A percentile compares a stretch with the other conserved stretches of the same genome.
Evolutionary conservation across 768 basidiomycete species (phyloP).

Genomic region (Strobilomyces dryophilus): DNA sequence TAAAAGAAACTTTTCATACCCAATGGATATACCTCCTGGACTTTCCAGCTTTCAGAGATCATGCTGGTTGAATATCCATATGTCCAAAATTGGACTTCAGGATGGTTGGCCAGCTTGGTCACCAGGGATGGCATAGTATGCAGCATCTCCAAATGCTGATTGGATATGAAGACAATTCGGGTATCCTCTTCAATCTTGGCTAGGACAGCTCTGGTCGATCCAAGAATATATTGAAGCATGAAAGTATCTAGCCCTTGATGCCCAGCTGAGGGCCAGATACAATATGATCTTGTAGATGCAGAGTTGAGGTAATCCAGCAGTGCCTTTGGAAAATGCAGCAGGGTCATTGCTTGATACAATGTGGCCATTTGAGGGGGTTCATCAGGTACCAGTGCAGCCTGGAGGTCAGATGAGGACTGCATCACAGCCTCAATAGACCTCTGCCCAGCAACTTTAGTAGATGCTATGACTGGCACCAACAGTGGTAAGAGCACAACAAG

Average conservation of each 20-base stretch:
- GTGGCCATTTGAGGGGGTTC: slow-evolving; percentile 9
- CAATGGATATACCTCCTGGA: slow-evolving; percentile 62
- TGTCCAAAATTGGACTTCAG: slow-evolving; percentile 55
- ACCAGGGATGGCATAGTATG: slow-evolving; percentile 47
- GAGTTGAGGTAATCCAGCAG: slow-evolving; percentile 45
- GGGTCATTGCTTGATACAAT: slow-evolving; percentile 23
- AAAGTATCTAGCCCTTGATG: slow-evolving; percentile 39
- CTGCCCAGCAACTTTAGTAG: slow-evolving; percentile 12
- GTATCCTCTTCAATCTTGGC: slow-evolving; percentile 37
- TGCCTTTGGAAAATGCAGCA: slow-evolving; percentile 45
- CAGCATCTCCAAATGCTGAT: slow-evolving; percentile 48
- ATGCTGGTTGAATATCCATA: slow-evolving; percentile 63
- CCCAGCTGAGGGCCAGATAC: slow-evolving; percentile 42
- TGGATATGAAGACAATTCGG: slow-evolving; percentile 62
- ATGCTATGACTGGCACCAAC: slow-evolving; percentile 13
- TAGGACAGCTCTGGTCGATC: slow-evolving; percentile 38
- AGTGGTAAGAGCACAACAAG: slow-evolving; percentile 28
- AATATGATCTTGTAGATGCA: slow-evolving; percentile 37
- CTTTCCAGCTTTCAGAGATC: slow-evolving; percentile 51
- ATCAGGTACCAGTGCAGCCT: neutral
- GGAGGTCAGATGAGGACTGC: neutral
- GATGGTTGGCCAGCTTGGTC: slow-evolving; percentile 40
- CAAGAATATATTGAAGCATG: slow-evolving; percentile 41
- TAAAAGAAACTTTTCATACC: slow-evolving; percentile 39
- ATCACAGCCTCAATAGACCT: slow-evolving; percentile 10